phyloP scores from a whole-genome alignment of 768 basidiomycete species.

The Leccinum longicurvipes region DNA sequence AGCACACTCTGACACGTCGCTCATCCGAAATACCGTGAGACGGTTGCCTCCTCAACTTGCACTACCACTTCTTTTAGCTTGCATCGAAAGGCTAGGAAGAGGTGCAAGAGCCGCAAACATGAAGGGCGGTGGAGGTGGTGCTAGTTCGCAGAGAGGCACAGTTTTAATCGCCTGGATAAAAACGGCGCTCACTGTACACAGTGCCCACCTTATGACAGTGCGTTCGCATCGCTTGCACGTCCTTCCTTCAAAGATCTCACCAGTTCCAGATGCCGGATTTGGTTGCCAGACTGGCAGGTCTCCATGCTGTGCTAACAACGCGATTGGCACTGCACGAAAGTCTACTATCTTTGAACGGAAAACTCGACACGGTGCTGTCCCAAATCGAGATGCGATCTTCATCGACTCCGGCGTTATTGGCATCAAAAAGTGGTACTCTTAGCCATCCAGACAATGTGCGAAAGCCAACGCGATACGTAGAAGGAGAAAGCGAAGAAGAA shows the following conservation, averaged over 20 bases:
- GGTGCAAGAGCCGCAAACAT: conserved; percentile 67
- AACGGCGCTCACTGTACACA: conserved; percentile 79
- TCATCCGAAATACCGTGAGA: conserved; percentile 85
- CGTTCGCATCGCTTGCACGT: conserved; percentile 30
- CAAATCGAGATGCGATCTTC: conserved; percentile 89
- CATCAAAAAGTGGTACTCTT: conserved; percentile 39
- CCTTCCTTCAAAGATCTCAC: conserved; percentile 8
- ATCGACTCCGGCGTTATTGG: conserved; percentile 55
- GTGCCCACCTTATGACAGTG: conserved; percentile 92
- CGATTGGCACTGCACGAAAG: conserved; percentile 82
- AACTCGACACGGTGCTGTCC: conserved; percentile 89
- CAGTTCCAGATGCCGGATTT: conserved; percentile 80
- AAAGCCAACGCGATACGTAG: conserved; percentile 57
- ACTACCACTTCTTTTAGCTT: conserved; percentile 79
- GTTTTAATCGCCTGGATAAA: conserved; percentile 75
- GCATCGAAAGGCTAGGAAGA: conserved; percentile 83
- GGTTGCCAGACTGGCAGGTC: conserved; percentile 77
- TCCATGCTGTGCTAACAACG: conserved; percentile 78
- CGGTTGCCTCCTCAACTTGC: conserved; percentile 84
- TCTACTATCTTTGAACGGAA: conserved; percentile 80
- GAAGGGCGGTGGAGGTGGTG: conserved; percentile 76
- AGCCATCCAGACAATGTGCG: conserved; percentile 35
- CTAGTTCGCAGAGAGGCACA: conserved; percentile 72
- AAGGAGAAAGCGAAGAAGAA: conserved; percentile 77
- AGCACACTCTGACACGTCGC: conserved; percentile 70